Conservation (phyloP, 768 basidiomycete genomes). For the Boletus coccyginus region DNA sequence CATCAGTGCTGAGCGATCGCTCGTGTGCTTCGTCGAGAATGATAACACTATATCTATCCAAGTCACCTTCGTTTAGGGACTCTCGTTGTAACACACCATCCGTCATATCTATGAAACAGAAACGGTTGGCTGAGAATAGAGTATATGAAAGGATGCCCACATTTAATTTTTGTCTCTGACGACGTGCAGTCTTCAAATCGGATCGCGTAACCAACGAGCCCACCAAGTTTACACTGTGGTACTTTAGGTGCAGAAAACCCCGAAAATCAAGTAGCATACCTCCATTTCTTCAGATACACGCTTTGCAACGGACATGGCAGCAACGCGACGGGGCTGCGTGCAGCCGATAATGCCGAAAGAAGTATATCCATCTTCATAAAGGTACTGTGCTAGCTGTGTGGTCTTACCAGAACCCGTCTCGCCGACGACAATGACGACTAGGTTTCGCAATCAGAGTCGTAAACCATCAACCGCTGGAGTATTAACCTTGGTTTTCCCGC, state of each 20-base stretch:
- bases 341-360: conserved; percentile 88
- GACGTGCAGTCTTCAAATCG: conserved; percentile 98
- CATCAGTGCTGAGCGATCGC: conserved; percentile 94
- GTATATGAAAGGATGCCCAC: conserved; percentile 42
- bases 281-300: conserved; percentile 99
- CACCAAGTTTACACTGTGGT: conserved; percentile 79
- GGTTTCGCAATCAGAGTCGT: not conserved
- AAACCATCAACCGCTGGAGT: not conserved
- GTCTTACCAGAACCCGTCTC: conserved; percentile 99
- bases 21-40: conserved; percentile 99
- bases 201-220: conserved; percentile 93
- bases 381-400: conserved; percentile 90
- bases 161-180: conserved; percentile 94
- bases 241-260: conserved; percentile 2
- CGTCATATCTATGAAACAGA: conserved; percentile 77
- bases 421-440: conserved; percentile 94
- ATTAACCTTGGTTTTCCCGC: conserved; percentile 89
- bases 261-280: conserved; percentile 41
- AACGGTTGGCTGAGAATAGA: not conserved
- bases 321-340: conserved; percentile 97
- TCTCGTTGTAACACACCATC: conserved; percentile 98
- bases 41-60: conserved; percentile 94
- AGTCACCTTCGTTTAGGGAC: conserved; percentile 96
- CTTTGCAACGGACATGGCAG: conserved; percentile 99
- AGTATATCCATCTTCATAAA: conserved; percentile 97